Evolutionary conservation across 73 alveolate species (phyloP).

Genomic region (Paramecium sexaurelia): DNA sequence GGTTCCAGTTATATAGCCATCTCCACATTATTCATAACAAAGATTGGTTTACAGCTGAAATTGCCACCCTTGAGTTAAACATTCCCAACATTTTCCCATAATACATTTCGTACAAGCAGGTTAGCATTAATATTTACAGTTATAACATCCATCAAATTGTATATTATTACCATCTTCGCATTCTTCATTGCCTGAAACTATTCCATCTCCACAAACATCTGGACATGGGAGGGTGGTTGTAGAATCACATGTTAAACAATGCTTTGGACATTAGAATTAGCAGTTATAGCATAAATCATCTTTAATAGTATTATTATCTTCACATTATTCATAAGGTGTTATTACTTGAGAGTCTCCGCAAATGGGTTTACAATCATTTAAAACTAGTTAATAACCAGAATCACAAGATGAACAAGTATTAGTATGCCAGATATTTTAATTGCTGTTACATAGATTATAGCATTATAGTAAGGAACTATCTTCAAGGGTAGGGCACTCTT

Average conservation of each 20-base stretch:
- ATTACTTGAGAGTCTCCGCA: background rate
- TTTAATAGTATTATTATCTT: background rate
- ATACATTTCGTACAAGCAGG: conserved; percentile 79
- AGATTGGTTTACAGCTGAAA: background rate
- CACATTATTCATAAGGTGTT: background rate
- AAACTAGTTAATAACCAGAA: background rate
- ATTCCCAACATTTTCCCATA: background rate
- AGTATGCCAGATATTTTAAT: background rate
- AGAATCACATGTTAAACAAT: background rate
- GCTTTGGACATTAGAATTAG: background rate
- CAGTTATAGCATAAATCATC: background rate
- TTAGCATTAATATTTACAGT: conserved; percentile 60
- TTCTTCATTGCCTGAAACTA: background rate
- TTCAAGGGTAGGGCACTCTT: background rate
- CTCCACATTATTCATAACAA: conserved; percentile 52
- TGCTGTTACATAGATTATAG: background rate
- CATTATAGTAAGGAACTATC: background rate
- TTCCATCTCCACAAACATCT: conserved; percentile 29
- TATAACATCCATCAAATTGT: background rate
- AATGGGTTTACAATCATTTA: background rate
- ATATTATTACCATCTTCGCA: background rate
- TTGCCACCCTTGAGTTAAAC: background rate
- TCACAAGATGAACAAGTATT: background rate
- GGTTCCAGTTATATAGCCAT: background rate
- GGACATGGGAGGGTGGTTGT: background rate